A percentile compares a stretch with the other conserved stretches of the same genome.
Conservation (phyloP, 2,329 filamentous ascomycete genomes). For the Phyllachora maydis region DNA sequence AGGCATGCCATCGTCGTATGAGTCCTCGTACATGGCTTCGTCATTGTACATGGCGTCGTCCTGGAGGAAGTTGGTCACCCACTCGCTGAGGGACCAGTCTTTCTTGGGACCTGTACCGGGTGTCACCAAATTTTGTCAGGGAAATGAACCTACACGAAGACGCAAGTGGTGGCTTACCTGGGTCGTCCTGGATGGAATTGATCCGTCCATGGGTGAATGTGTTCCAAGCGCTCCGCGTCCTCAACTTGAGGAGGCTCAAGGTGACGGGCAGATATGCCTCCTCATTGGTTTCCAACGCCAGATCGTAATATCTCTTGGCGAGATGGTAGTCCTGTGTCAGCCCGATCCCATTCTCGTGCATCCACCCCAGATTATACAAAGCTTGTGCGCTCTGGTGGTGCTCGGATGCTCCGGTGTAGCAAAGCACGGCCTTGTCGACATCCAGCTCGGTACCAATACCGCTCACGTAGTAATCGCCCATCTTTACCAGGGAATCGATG, state of each 20-base stretch:
- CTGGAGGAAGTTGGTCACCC: conserved; percentile 69
- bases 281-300: conserved; percentile 73
- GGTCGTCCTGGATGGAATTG: conserved; percentile 81
- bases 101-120: conserved; percentile 39
- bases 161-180: too few species aligned
- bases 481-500: conserved; percentile 86
- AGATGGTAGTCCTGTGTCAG: conserved; percentile 92
- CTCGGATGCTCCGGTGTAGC: conserved; percentile 83
- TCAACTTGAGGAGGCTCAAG: conserved; percentile 67
- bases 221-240: conserved; percentile 83
- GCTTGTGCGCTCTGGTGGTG: conserved; percentile 85
- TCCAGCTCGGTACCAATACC: conserved; percentile 57
- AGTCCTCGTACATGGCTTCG: conserved; percentile 32
- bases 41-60: conserved; percentile 46
- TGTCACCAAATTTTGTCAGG: neutral
- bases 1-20: conserved; percentile 23
- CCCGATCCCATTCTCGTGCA: conserved; percentile 93
- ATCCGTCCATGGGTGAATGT: conserved; percentile 75
- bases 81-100: conserved; percentile 63
- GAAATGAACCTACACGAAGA: neutral
- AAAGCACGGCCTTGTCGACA: conserved; percentile 72
- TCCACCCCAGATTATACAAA: conserved; percentile 94
- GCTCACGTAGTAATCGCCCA: conserved; percentile 89
- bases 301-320: conserved; percentile 88
- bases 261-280: conserved; percentile 91